phyloP scores from a whole-genome alignment of 768 basidiomycete genomes.

The Calocera viscosa region DNA sequence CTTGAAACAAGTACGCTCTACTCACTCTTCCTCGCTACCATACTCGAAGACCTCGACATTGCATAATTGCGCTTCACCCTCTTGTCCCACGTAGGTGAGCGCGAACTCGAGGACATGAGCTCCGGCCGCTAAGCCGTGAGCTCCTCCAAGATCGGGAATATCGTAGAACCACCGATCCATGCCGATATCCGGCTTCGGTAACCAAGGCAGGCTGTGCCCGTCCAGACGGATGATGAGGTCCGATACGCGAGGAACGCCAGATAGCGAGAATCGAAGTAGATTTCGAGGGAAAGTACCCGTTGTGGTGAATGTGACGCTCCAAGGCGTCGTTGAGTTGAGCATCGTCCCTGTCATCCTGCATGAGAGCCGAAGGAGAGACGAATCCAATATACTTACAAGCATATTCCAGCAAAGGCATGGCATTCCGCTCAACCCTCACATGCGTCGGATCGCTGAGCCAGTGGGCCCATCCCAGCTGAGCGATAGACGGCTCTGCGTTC shows the following conservation, averaged over 20 bases:
- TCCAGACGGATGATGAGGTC: conserved; percentile 52
- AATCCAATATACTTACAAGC: neutral
- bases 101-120: conserved; percentile 48
- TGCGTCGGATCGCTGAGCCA: conserved; percentile 40
- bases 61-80: conserved; percentile 59
- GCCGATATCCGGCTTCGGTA: conserved; percentile 42
- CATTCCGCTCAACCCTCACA: neutral
- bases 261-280: conserved; percentile 57
- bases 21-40: conserved; percentile 49
- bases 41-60: conserved; percentile 64
- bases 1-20: neutral
- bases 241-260: conserved; percentile 44
- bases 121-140: conserved; percentile 32
- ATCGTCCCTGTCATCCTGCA: conserved; percentile 35
- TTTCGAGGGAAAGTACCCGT: conserved; percentile 51
- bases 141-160: conserved; percentile 23
- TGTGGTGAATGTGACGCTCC: conserved; percentile 48
- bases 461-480: conserved; percentile 51
- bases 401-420: neutral
- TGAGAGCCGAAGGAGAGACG: neutral
- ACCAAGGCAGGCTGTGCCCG: conserved; percentile 48
- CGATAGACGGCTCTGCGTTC: conserved; percentile 37
- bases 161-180: conserved; percentile 70
- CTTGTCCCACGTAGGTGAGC: conserved; percentile 36
- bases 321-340: conserved; percentile 46